Conservation (phyloP, 1,139 yeast species). For the Geotrichum klebahnii region DNA sequence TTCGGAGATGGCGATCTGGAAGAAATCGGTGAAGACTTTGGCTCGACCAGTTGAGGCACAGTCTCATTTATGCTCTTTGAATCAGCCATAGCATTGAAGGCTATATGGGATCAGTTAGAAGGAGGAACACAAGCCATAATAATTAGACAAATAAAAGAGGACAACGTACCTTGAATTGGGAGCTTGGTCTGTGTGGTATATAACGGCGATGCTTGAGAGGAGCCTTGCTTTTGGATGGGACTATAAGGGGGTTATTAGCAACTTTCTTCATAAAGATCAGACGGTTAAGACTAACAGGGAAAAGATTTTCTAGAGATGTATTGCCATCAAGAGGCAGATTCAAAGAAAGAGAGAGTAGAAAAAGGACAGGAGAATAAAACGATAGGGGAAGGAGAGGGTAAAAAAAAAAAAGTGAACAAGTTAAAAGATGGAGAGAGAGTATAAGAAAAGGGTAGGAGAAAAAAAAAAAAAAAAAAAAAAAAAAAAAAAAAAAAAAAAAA, state of each 20-base stretch:
- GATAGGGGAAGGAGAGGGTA: not conserved
- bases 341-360: not conserved
- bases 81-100: conserved; percentile 9
- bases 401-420: not conserved
- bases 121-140: too few species aligned
- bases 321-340: not conserved
- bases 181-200: not conserved
- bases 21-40: conserved; percentile 6
- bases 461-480: conserved; percentile 4
- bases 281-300: not conserved
- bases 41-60: conserved; percentile 9
- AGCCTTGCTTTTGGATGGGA: conserved; percentile 7
- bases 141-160: not conserved
- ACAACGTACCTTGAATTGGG: conserved; percentile 13
- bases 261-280: not conserved
- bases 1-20: conserved; percentile 18
- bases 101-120: conserved; percentile 2
- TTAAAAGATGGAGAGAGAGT: not conserved
- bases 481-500: not conserved
- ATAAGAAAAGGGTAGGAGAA: not conserved
- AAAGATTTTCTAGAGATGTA: not conserved
- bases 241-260: conserved; percentile 4
- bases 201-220: not conserved
- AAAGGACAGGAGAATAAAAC: not conserved
- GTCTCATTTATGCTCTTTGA: not conserved